Conservation (phyloP, 805 yeast species). For the Candida krabiensis region DNA sequence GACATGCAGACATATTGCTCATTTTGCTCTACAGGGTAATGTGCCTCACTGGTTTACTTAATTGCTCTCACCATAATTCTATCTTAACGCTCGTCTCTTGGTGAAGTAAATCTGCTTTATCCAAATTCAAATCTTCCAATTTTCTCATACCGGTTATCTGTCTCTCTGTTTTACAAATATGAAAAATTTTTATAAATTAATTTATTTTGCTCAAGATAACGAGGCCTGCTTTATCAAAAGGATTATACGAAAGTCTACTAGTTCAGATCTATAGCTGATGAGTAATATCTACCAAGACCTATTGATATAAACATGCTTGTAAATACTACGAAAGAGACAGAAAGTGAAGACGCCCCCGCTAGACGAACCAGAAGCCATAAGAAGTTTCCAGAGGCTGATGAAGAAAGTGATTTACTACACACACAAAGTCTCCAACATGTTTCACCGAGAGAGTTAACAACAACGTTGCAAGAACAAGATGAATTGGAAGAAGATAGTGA, state of each 20-base stretch:
- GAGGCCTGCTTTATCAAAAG: no score
- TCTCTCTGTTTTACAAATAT: background rate
- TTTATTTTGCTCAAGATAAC: background rate
- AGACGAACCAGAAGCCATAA: slow-evolving; percentile 20
- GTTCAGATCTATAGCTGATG: no score
- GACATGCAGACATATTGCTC: slow-evolving; percentile 11
- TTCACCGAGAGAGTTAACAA: slow-evolving; percentile 1
- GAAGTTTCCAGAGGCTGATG: slow-evolving; percentile 19
- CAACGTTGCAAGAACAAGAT: slow-evolving; percentile 10
- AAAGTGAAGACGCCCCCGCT: no score
- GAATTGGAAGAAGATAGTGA: slow-evolving; percentile 27
- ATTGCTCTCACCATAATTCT: no score
- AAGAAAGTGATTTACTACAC: slow-evolving; percentile 7
- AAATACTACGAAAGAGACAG: no score
- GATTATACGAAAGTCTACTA: no score
- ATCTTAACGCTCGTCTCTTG: no score
- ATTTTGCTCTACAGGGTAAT: slow-evolving; percentile 21
- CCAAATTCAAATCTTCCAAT: no score
- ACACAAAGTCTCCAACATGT: background rate
- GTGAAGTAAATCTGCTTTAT: no score
- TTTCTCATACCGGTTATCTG: no score
- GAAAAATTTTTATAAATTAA: slow-evolving; percentile 1
- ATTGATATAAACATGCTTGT: no score
- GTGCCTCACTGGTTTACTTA: slow-evolving; percentile 18
- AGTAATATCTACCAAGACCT: no score